Conservation (phyloP, 768 basidiomycete genomes). For the Mycena rosella region DNA sequence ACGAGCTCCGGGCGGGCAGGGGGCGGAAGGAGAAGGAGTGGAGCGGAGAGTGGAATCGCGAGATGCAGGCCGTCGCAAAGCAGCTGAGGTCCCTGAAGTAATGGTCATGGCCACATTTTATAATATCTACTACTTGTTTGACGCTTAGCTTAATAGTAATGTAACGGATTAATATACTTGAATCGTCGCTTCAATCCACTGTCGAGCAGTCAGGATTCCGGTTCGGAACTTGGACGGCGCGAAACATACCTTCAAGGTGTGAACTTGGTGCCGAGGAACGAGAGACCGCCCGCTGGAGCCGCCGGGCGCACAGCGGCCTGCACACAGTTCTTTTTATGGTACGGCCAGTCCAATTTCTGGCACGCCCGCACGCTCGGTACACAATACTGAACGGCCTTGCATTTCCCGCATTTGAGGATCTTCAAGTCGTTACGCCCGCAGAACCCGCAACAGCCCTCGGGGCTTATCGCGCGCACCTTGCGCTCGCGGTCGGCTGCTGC, state of each 20-base stretch:
- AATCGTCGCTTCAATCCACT: too few relatives aligned
- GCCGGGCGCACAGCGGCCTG: not conserved
- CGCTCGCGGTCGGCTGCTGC: constrained; percentile 47
- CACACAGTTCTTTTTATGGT: constrained; percentile 51
- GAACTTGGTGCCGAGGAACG: constrained; percentile 13
- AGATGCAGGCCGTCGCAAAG: constrained; percentile 19
- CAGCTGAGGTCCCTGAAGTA: constrained; percentile 20
- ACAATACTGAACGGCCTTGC: constrained; percentile 54
- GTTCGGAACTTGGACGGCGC: too few relatives aligned
- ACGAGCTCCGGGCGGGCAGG: not conserved
- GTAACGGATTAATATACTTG: too few relatives aligned
- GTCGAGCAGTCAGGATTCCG: too few relatives aligned
- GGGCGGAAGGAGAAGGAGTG: constrained; percentile 30
- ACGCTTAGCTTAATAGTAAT: too few relatives aligned
- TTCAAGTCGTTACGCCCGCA: constrained; percentile 47
- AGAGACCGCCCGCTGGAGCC: not conserved
- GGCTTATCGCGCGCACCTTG: constrained; percentile 38
- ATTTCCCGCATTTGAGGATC: constrained; percentile 44
- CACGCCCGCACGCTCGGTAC: constrained; percentile 45
- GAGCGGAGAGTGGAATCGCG: constrained; percentile 36
- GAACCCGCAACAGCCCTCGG: constrained; percentile 47
- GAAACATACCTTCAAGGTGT: too few relatives aligned
- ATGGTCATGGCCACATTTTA: too few relatives aligned
- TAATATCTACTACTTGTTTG: not conserved
- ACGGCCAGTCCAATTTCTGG: constrained; percentile 56